Base-by-base conservation (phyloP, 2,329 filamentous ascomycete genomes). In the Graphilbum ipis-grandicollis region DNA sequence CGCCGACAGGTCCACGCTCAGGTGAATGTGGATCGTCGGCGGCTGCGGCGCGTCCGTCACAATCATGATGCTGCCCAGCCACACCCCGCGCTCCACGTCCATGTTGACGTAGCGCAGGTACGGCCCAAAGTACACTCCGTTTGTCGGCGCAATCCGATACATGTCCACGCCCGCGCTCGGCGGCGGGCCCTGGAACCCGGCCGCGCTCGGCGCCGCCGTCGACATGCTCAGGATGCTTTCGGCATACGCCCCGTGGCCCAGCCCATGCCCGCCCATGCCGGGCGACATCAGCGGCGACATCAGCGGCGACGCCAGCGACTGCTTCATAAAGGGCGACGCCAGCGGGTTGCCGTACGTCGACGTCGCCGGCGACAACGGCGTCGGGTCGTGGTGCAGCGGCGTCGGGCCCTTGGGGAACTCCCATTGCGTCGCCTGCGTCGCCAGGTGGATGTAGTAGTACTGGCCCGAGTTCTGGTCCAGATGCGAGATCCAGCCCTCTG, bases 391-490 rank as follows among this genome's bases (percentile, higher is more conserved):
- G 43, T 83, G 81, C 37, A 94, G 66, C 1, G 88, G 88, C 19
- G 84, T 93, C 1, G 86, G 86, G 0, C 88, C 88, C 58, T 94
- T 96, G 21, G 90, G 90, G 47, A 96, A 96, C 51, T 98, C 90
- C 90, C 90, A 98, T 53, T 98, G 90, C 1, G 90, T 98, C 3
- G 86, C 84, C 52, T 96, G 90, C 1, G 83, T 86, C 2, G 86
- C 81, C 22, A 98, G 67, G 54, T 98, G 90, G 41, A 98, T 98
- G 51, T 98, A 98, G 56, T 98, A 98, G 57, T 96, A 98, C 52
- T 96, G 88, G 2, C 90, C 90, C 2, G 88, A 96, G 52, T 81
- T 93, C 46, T 84, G 81, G 53, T 98, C 90, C 5, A 96, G 66
- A 54, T 96, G 90, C 17, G 90, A 84, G 50, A 98, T 96, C 90